Evolutionary conservation across 345 rosid species (phyloP).

Genomic region (Eucalyptus shirleyi): DNA sequence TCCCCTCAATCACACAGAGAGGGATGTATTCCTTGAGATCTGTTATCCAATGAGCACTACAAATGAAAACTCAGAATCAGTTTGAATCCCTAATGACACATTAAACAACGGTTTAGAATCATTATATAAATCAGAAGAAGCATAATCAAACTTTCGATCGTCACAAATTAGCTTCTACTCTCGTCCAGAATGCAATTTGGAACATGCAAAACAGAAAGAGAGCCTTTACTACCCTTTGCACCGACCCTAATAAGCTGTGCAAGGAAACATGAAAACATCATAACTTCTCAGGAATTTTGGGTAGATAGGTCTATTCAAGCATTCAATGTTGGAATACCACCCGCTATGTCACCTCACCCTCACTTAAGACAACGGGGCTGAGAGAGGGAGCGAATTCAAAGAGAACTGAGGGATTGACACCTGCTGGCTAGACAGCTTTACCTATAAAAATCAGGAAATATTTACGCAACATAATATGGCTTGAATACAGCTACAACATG

Average conservation of each 20-base stretch:
- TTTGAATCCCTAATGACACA: background rate
- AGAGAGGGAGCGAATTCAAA: background rate
- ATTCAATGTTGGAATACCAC: background rate
- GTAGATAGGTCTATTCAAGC: background rate
- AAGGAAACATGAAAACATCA: background rate
- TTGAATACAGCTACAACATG: background rate
- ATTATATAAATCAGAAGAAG: background rate
- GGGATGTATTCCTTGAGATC: background rate
- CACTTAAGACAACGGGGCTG: background rate
- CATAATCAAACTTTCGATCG: background rate
- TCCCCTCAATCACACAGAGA: background rate
- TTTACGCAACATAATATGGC: background rate
- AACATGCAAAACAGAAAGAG: background rate
- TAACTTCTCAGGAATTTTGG: background rate
- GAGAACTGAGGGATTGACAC: background rate
- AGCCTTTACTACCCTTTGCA: background rate
- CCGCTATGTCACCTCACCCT: background rate
- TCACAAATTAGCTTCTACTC: background rate
- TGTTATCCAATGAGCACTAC: background rate
- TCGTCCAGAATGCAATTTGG: background rate
- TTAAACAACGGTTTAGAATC: background rate
- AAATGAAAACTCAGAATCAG: background rate
- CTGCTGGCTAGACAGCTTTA: background rate
- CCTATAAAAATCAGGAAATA: background rate
- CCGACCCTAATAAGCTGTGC: background rate